A percentile compares a stretch with the other conserved stretches of the same genome.
Conservation (phyloP, 2,329 filamentous ascomycete genomes). For the Venturia oleaginea region DNA sequence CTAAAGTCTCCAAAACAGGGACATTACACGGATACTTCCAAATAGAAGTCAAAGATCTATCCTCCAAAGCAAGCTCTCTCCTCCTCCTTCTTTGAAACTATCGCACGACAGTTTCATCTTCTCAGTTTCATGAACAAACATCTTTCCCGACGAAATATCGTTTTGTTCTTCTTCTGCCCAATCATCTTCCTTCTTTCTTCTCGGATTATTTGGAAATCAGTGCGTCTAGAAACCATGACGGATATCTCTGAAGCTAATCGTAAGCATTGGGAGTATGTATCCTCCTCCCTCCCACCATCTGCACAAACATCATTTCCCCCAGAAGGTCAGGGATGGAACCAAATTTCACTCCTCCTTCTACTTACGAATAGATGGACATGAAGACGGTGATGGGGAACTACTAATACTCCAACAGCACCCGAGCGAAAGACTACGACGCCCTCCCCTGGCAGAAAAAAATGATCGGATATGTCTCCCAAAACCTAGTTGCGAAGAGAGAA, state of each 20-base stretch:
- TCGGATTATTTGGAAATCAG: not conserved
- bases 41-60: not conserved
- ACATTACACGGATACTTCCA: not conserved
- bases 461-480: not conserved
- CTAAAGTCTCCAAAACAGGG: not conserved
- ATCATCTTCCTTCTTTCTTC: not conserved
- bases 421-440: constrained; percentile 6
- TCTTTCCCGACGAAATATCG: not conserved
- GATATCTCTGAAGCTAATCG: constrained; percentile 8
- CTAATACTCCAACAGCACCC: not conserved
- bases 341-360: not conserved
- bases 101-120: not conserved
- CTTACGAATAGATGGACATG: not conserved
- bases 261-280: constrained; percentile 11
- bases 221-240: not conserved
- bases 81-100: not conserved
- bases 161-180: not conserved
- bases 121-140: not conserved
- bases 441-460: constrained; percentile 12
- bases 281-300: not conserved
- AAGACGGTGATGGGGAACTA: too few species aligned
- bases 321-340: too few species aligned
- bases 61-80: not conserved
- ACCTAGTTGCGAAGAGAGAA: not conserved
- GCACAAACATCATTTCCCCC: too few species aligned